Evolutionary conservation across 768 basidiomycete species (phyloP).

Genomic region (Lactarius akahatsu): DNA sequence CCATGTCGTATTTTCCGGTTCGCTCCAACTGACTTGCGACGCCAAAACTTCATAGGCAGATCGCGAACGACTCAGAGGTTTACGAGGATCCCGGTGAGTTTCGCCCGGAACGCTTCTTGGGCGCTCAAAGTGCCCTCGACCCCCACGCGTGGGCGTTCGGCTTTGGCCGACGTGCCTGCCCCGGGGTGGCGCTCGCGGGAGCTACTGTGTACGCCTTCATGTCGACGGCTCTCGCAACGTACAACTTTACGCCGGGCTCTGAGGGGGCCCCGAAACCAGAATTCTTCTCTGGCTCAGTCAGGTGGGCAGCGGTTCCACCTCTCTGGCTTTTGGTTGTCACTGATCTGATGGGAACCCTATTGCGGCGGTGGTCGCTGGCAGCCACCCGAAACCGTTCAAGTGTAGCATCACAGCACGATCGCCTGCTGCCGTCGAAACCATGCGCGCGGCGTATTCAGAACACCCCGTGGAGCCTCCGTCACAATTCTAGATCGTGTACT

Average conservation of each 20-base stretch:
- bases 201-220: slow-evolving; percentile 17
- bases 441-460: slow-evolving; percentile 7
- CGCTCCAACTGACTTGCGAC: background rate
- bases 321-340: no score
- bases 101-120: slow-evolving; percentile 28
- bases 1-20: background rate
- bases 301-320: background rate
- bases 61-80: slow-evolving; percentile 18
- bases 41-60: slow-evolving; percentile 2
- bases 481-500: background rate
- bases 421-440: background rate
- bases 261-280: slow-evolving; percentile 7
- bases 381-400: slow-evolving; percentile 21
- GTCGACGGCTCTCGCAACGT: slow-evolving; percentile 8
- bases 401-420: slow-evolving; percentile 15
- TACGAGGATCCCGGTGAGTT: slow-evolving; percentile 27
- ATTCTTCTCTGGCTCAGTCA: slow-evolving; percentile 16
- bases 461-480: slow-evolving; percentile 2
- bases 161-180: slow-evolving; percentile 24
- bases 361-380: background rate
- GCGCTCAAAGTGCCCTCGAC: slow-evolving; percentile 10
- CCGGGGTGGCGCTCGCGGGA: slow-evolving; percentile 11
- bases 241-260: slow-evolving; percentile 1
- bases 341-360: background rate
- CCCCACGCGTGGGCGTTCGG: slow-evolving; percentile 23